Evolutionary conservation across 140 eudicot genomes (phyloP), one percentile per base, ranked within the genome.

Genomic region (Flaveria floridana): DNA sequence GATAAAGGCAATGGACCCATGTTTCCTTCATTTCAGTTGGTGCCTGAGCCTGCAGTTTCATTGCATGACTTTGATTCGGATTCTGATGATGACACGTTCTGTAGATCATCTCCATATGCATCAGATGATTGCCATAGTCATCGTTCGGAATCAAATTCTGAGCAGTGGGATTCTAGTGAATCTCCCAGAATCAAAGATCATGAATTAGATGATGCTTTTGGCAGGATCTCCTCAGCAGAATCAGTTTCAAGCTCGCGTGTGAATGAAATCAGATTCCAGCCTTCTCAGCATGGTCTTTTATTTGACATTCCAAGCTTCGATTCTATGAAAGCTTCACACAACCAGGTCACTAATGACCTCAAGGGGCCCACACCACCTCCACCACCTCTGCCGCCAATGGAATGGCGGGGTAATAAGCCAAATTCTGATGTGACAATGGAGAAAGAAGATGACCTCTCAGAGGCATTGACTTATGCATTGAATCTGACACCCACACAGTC

Each of bases 1-100:
- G 79, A 74, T 47, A 96, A 86, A 81, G 72, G 75, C 28, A 79
- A 77, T 50, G 74, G 84, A 20, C 87, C 85, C 79, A 61, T 84
- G 70, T 95, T 86, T 74, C 95, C 99, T 70, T 85, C 99, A 42
- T 95, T 95, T 74, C 99, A 95, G 82, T 78, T 95, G 82, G 92
- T 95, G 2, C 99, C 99, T 3, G 97, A 89, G 59, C 80, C 79
- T 30, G 63, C 84, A 0, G 66, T 57, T 68, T 68, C 88, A 76
- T 47, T 72, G 74, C 86, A 79, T 13, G 88, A 87, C 19, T 79
- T 72, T 16, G 94, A 70, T 81, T 90, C 96, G 23, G 96, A 88
- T 28, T 88, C 96, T 21, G 96, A 89, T 76, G 91, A 83, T 64
- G 95, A 95, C 79, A 88, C 97, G 11, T 95, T 95, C 56, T 85